Evolutionary conservation across 2,329 filamentous ascomycete species (phyloP).

Genomic region (Cytospora leucostoma): DNA sequence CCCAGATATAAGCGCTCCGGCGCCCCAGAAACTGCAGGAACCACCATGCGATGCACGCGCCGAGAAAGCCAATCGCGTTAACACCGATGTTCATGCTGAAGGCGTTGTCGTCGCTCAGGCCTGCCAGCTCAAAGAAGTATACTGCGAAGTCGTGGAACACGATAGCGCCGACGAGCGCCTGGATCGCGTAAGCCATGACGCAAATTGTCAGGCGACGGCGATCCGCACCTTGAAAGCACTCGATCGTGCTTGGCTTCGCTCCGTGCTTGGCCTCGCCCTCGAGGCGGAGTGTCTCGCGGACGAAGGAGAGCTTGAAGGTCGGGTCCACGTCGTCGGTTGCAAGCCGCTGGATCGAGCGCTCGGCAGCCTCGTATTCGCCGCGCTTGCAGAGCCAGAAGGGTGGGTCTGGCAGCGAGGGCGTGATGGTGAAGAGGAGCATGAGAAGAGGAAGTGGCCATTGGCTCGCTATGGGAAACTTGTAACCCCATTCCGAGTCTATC

Average conservation of each 20-base stretch:
- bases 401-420: constrained; percentile 8
- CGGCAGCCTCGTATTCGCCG: constrained; percentile 14
- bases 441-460: constrained; percentile 21
- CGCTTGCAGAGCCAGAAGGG: constrained; percentile 26
- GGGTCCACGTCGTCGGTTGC: constrained; percentile 28
- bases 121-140: constrained; percentile 33
- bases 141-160: constrained; percentile 37
- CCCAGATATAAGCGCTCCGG: constrained; percentile 42
- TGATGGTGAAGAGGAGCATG: constrained; percentile 20
- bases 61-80: constrained; percentile 44
- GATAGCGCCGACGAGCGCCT: constrained; percentile 33
- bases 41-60: constrained; percentile 44
- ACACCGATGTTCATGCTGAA: constrained; percentile 45
- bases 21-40: constrained; percentile 42
- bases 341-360: constrained; percentile 11
- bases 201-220: constrained; percentile 34
- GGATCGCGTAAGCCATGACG: constrained; percentile 34
- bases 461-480: constrained; percentile 20
- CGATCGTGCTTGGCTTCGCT: constrained; percentile 27
- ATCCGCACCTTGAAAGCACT: constrained; percentile 33
- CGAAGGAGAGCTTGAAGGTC: constrained; percentile 35
- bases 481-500: constrained; percentile 15
- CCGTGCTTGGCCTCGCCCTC: constrained; percentile 30
- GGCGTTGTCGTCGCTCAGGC: constrained; percentile 37
- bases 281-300: constrained; percentile 34